Base-by-base conservation (phyloP, 805 yeast species). In the Candida ovalis region DNA sequence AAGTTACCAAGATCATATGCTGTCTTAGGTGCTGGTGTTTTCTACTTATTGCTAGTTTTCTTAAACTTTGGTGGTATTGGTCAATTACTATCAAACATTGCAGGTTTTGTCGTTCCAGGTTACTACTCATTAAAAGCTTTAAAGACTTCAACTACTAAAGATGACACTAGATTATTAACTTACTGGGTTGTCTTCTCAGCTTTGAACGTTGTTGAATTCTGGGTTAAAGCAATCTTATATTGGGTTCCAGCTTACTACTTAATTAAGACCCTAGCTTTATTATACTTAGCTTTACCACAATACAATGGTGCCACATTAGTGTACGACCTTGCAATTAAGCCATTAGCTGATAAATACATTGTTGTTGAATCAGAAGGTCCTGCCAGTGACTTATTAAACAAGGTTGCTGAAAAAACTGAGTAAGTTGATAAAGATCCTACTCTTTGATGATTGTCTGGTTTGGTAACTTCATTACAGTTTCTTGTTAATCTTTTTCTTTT, bases 171-270 rank as follows among this genome's bases (percentile, higher is more conserved):
- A 67, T 80, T 88, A 66, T 79, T 94, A 63, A 88, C 97, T 13
- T 94, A 94, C 76, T 94, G 99, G 99, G 97, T 94, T 49, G 96
- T 94, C n/a, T 94, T 88, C 66, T 96, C 97, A 15, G 82, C 84
- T 60, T 80, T 94, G 73, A 88, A 84, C 68, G 91, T 94, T 45
- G 66, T 89, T 61, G 99, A 94, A 74, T 94, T 89, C 78, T 94
- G 97, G 98, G 84, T 96, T 46, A 81, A 82, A 62, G 86, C 97
- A 33, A 85, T 94, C 60, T 76, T 92, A 50, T 90, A 90, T 78
- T 88, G 97, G 96, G 72, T 94, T 57, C 99, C 99, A 62, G 90
- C 94, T 67, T 94, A 94, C 78, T 94, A 91, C 82, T 81, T 94
- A 63, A 77, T 94, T 75, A 94, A 94, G 81, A 88, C 97, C 45